Conservation (phyloP, 2,329 filamentous ascomycete species). For the Colletotrichum navitas region DNA sequence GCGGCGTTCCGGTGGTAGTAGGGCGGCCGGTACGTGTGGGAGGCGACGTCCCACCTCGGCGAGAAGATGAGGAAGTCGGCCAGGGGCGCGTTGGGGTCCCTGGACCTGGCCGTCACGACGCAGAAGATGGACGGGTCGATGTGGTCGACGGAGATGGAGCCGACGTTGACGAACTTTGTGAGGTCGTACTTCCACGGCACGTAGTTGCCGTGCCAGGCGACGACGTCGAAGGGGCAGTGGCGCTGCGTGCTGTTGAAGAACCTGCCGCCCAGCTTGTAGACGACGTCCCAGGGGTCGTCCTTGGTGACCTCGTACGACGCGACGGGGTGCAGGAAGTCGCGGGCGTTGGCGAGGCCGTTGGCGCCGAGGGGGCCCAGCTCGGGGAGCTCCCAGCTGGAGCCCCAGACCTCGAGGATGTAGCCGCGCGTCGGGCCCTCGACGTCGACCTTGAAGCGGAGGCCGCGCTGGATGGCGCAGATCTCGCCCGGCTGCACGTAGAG, state of each 20-base stretch:
- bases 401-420: constrained; percentile 76
- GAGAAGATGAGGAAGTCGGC: constrained; percentile 78
- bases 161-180: constrained; percentile 69
- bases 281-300: constrained; percentile 67
- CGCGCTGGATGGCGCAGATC: constrained; percentile 74
- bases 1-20: constrained; percentile 75
- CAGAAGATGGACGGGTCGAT: constrained; percentile 76
- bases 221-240: constrained; percentile 78
- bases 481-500: constrained; percentile 76
- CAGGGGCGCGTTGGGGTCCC: constrained; percentile 65
- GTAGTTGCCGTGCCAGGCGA: constrained; percentile 80
- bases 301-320: constrained; percentile 68
- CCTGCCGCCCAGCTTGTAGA: constrained; percentile 72
- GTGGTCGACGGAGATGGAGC: constrained; percentile 71
- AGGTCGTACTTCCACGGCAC: constrained; percentile 70
- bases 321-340: constrained; percentile 74
- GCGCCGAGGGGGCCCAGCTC: constrained; percentile 76
- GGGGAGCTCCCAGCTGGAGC: constrained; percentile 73
- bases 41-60: constrained; percentile 73
- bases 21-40: constrained; percentile 72
- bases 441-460: constrained; percentile 65
- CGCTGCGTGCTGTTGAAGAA: constrained; percentile 71
- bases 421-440: constrained; percentile 72
- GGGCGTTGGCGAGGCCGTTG: constrained; percentile 73
- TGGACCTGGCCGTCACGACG: constrained; percentile 71